Conservation (phyloP, 1,139 yeast species). For the Pichia sp. region DNA sequence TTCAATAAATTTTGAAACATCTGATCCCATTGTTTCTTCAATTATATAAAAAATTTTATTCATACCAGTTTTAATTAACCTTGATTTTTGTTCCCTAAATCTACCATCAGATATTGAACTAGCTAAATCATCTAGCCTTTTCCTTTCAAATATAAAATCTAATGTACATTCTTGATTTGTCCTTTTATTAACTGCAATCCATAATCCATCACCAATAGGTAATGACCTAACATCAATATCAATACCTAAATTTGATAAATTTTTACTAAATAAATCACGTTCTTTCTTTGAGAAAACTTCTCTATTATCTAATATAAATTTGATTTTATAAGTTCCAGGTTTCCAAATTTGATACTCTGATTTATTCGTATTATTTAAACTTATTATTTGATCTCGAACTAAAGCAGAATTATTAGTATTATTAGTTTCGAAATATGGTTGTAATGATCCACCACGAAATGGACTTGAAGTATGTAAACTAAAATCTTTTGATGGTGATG, state of each 20-base stretch:
- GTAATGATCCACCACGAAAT: slow-evolving; percentile 5
- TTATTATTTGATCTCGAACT: too few relatives aligned
- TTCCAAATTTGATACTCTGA: slow-evolving; percentile 39
- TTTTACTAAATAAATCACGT: slow-evolving; percentile 53
- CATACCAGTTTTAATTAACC: slow-evolving; percentile 65
- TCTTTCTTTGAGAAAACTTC: slow-evolving; percentile 62
- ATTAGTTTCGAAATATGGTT: too few relatives aligned
- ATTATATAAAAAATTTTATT: slow-evolving; percentile 65
- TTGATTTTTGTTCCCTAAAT: slow-evolving; percentile 73
- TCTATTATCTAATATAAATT: slow-evolving; percentile 69
- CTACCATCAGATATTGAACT: slow-evolving; percentile 82
- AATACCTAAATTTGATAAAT: slow-evolving; percentile 45
- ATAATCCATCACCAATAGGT: slow-evolving; percentile 78
- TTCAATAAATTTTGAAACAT: slow-evolving; percentile 43
- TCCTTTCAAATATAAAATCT: slow-evolving; percentile 80
- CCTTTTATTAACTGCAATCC: slow-evolving; percentile 69
- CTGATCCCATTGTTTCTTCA: slow-evolving; percentile 61
- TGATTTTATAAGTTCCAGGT: slow-evolving; percentile 47
- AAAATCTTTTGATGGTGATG: slow-evolving; percentile 2
- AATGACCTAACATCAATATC: slow-evolving; percentile 50
- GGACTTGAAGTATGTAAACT: slow-evolving; percentile 6
- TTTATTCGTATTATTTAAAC: background rate
- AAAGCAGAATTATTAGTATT: too few relatives aligned
- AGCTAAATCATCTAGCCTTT: slow-evolving; percentile 79
- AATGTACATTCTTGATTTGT: slow-evolving; percentile 61